Conservation (phyloP, 345 rosid species). For the Eucalyptus cladocalyx region DNA sequence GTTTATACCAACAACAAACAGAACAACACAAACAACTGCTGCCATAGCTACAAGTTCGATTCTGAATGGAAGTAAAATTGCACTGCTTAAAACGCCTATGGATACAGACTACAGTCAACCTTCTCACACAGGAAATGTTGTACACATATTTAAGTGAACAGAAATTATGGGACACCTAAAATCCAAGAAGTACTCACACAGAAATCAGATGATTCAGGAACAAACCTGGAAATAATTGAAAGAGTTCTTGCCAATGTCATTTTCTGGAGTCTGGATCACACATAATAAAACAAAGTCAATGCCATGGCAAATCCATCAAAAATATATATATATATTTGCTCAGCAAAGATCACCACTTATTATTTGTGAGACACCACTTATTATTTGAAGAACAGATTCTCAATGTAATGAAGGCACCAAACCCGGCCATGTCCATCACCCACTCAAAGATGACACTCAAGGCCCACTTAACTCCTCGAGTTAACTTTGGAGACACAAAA, state of each 20-base stretch:
- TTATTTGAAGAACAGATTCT: background rate
- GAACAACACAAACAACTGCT: background rate
- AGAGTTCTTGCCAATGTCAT: slow-evolving; percentile 87
- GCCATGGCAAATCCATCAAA: background rate
- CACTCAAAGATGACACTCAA: background rate
- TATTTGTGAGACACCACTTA: background rate
- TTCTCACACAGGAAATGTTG: background rate
- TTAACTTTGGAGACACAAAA: background rate
- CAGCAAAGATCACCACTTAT: background rate
- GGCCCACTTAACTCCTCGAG: background rate
- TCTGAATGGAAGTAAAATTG: background rate
- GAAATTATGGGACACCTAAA: background rate
- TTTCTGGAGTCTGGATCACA: slow-evolving; percentile 57
- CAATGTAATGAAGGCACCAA: background rate
- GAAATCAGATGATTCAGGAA: background rate
- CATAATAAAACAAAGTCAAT: background rate
- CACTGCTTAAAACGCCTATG: background rate
- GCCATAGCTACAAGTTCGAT: background rate
- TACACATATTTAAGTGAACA: background rate
- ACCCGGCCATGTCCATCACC: background rate
- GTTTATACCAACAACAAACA: background rate
- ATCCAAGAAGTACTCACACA: background rate
- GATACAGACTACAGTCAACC: background rate
- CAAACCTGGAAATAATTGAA: slow-evolving; percentile 91
- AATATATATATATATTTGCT: background rate